Base-by-base conservation (phyloP, 2,329 filamentous ascomycete genomes). In the Epichloe typhina region DNA sequence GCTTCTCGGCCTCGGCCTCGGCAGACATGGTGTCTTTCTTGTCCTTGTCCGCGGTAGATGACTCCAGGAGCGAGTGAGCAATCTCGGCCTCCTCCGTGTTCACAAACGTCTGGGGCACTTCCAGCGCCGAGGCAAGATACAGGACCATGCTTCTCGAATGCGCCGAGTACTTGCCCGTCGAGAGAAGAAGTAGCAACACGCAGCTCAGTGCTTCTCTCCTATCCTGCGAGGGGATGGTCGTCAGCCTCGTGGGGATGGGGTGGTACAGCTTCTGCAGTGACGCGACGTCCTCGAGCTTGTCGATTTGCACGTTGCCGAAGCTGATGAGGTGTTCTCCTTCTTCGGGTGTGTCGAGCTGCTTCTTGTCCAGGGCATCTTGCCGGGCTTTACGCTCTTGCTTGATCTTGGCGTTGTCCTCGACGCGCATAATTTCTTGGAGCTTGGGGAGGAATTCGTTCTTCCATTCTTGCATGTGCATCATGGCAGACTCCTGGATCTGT, bases 391-490 rank as follows among this genome's bases (percentile, higher is more conserved):
- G 68, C 56, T 74, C 72, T 13, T 68, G 70, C 42, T 69, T 57
- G 46, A 76, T 72, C 59, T 71, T 72, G 53, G 64, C 64, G 36
- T 71, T 71, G 50, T 77, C 74, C 11, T 72, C 65, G 3, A 72
- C 68, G 12, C 76, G 71, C 12, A 82, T 67, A 3, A 88, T 77
- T 57, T 91, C 84, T 46, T 80, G 82, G 1, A 95, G 72, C 43
- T 83, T 78, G 17, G 74, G 68, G n/a, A 89, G 72, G 1, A 91
- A 82, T 35, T 80, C 75, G 26, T 79, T 75, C 52, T 82, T 74
- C 90, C 89, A 95, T n/a, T 81, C 77, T 55, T 88, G 81, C 59
- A 90, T 87, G 59, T 86, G 79, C 42, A 74, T 69, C 12, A 93
- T 64, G 1, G 85, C 80, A 5, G 79, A 78, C 26, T 61, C 64